Conservation (phyloP, 352 stramenopile genomes). For the Pythium dissotocum region DNA sequence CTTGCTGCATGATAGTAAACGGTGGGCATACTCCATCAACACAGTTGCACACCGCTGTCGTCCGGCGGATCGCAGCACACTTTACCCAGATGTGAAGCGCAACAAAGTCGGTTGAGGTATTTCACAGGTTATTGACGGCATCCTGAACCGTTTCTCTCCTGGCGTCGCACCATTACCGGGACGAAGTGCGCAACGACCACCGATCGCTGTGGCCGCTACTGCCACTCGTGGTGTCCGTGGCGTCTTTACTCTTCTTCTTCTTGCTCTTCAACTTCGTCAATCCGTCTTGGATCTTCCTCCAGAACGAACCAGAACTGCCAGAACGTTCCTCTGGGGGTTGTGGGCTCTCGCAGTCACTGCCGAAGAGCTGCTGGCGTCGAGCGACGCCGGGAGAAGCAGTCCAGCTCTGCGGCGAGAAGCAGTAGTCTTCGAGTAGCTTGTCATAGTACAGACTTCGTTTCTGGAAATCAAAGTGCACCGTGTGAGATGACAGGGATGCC, state of each 20-base stretch:
- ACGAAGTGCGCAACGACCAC: constrained; percentile 15
- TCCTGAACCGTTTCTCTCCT: no score
- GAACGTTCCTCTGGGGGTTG: constrained; percentile 31
- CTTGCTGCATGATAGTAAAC: no score
- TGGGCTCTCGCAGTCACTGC: constrained; percentile 59
- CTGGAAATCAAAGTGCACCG: constrained; percentile 25
- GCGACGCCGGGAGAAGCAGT: constrained; percentile 69
- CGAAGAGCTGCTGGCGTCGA: constrained; percentile 71
- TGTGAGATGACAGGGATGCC: background rate
- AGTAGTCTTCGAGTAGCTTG: constrained; percentile 81
- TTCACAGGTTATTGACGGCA: no score
- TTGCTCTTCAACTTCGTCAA: constrained; percentile 68
- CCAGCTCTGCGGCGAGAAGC: constrained; percentile 85
- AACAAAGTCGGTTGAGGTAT: no score
- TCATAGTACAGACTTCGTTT: constrained; percentile 81
- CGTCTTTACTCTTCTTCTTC: constrained; percentile 45
- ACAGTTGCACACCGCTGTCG: no score
- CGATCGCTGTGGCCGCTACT: constrained; percentile 11
- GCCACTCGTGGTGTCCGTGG: constrained; percentile 1
- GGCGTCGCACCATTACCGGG: background rate
- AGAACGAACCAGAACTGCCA: constrained; percentile 51
- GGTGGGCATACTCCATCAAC: no score
- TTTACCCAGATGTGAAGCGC: no score
- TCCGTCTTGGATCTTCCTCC: constrained; percentile 71
- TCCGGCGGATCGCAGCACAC: no score